A percentile compares a stretch with the other conserved stretches of the same genome.
Evolutionary conservation across 768 basidiomycete genomes (phyloP).

Genomic region (Boletus eberwhitei): DNA sequence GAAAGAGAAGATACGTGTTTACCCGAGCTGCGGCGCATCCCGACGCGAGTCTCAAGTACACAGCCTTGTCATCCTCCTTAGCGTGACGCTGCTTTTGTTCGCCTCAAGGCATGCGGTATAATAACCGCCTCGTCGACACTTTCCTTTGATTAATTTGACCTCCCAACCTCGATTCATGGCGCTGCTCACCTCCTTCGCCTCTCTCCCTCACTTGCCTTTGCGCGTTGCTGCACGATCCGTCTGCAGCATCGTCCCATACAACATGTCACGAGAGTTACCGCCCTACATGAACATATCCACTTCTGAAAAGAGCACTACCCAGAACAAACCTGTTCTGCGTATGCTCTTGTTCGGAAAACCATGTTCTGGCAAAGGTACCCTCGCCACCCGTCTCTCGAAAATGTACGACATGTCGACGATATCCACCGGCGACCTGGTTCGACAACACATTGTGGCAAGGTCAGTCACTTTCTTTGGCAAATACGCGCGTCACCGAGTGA

Average conservation of each 20-base stretch:
- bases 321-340: constrained; percentile 32
- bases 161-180: constrained; percentile 1
- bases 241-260: constrained; percentile 18
- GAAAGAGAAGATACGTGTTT: too few species aligned
- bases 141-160: background rate
- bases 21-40: background rate
- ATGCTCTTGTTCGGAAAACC: constrained; percentile 57
- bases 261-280: constrained; percentile 40
- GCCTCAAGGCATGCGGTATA: constrained; percentile 24
- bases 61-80: constrained; percentile 8
- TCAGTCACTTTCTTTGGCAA: constrained; percentile 23
- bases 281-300: constrained; percentile 42
- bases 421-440: constrained; percentile 80
- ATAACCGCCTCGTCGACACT: constrained; percentile 2
- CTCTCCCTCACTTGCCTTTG: background rate
- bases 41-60: background rate
- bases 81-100: constrained; percentile 12
- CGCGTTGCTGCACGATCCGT: constrained; percentile 15
- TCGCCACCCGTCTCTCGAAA: constrained; percentile 64
- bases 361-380: constrained; percentile 81
- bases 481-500: background rate
- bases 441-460: constrained; percentile 74
- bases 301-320: constrained; percentile 21
- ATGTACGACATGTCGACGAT: constrained; percentile 73
- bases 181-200: background rate